These are phyloP conservation scores for Phaeosphaeria sp. DNA, from an alignment of 2,329 filamentous ascomycete genomes.

Conservation along the genomic window DNA sequence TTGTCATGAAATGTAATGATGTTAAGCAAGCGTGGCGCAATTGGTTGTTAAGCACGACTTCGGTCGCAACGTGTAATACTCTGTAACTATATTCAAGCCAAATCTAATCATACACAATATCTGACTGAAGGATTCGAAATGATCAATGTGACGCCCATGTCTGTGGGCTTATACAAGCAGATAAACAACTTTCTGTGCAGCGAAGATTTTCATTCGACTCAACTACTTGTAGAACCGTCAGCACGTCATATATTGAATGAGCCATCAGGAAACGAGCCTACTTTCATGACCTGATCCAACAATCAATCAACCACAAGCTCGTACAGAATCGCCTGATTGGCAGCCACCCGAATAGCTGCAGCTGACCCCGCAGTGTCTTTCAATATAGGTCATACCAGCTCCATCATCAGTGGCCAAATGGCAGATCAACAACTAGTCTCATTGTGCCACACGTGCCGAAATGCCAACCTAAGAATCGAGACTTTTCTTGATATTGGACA, in stretches of 20 bases:
- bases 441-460: neutral
- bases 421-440: neutral
- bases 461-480: neutral
- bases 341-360: neutral
- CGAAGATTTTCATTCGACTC: too few relatives aligned
- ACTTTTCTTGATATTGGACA: neutral
- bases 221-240: too few relatives aligned
- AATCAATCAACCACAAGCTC: neutral
- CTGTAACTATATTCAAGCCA: neutral
- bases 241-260: too few relatives aligned
- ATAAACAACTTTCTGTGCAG: too few relatives aligned
- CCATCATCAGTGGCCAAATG: neutral
- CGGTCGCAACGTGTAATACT: neutral
- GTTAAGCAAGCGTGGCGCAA: neutral
- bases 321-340: neutral
- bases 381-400: neutral
- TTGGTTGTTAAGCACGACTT: neutral
- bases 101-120: neutral
- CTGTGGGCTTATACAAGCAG: too few relatives aligned
- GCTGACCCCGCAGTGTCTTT: neutral
- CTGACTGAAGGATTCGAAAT: neutral
- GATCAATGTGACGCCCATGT: too few relatives aligned
- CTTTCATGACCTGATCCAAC: too few relatives aligned
- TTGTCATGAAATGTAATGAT: neutral
- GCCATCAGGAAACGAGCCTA: too few relatives aligned